These are phyloP conservation scores for Pichia terricola DNA, from an alignment of 1,139 yeast species.

Conservation along the genomic window DNA sequence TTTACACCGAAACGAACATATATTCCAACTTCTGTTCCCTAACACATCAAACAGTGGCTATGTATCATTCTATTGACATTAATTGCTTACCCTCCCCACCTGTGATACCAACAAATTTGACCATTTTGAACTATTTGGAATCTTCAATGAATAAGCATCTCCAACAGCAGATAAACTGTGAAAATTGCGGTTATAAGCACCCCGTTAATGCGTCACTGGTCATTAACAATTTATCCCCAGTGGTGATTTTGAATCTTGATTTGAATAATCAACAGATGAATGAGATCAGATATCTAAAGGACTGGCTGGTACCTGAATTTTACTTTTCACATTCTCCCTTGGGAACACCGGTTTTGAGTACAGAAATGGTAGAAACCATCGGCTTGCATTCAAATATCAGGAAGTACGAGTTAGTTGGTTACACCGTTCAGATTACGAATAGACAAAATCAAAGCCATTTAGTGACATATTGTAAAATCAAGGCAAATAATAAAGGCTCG, in stretches of 20 bases:
- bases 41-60: slow-evolving; percentile 16
- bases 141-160: slow-evolving; percentile 44
- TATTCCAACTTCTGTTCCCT: slow-evolving; percentile 22
- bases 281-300: slow-evolving; percentile 32
- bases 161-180: slow-evolving; percentile 44
- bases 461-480: slow-evolving; percentile 37
- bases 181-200: slow-evolving; percentile 40
- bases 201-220: slow-evolving; percentile 42
- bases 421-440: slow-evolving; percentile 58
- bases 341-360: slow-evolving; percentile 20
- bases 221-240: slow-evolving; percentile 51
- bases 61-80: slow-evolving; percentile 23
- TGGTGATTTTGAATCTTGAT: slow-evolving; percentile 53
- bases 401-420: slow-evolving; percentile 53
- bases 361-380: slow-evolving; percentile 25
- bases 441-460: slow-evolving; percentile 49
- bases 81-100: slow-evolving; percentile 20
- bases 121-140: slow-evolving; percentile 47
- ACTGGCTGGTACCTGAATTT: slow-evolving; percentile 57
- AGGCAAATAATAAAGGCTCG: slow-evolving; percentile 3
- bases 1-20: slow-evolving; percentile 33
- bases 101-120: slow-evolving; percentile 16
- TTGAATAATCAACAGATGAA: slow-evolving; percentile 44
- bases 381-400: slow-evolving; percentile 13
- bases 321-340: slow-evolving; percentile 24